Evolutionary conservation across 805 yeast genomes (phyloP), one percentile per base, ranked within the genome.

Genomic region (Candida maesae): DNA sequence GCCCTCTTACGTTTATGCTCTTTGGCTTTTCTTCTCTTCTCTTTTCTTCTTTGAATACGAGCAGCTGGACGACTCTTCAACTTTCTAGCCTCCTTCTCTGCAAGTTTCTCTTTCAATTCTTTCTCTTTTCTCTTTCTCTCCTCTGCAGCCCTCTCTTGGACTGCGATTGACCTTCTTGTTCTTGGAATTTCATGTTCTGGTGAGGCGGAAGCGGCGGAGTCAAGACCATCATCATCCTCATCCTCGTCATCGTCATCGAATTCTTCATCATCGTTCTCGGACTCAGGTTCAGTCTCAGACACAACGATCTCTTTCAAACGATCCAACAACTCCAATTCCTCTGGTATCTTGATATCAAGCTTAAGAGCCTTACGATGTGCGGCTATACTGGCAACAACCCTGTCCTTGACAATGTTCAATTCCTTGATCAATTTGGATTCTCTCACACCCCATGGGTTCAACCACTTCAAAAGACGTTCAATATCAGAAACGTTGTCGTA

Each of bases 361-460:
- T 67, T 68, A 38, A 81, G 58, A 3, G 82, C 77, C 43, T 71
- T 72, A 20, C 74, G 66, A 44, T 95, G 71, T 1, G 86, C 73
- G 10, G 60, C 66, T 50, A 85, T 75, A 50, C 88, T 76, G 11
- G 69, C 61, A 25, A 58, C 57, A 18, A 84, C 69, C 14, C 74
- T 71, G 10, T 76, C 82, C 47, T 74, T 72, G 18, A 79, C 69
- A 4, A 64, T 60, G 7, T 63, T 56, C 32, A 86, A 58, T 51
- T 84, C 95, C 50, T 81, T 82, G 29, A 76, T 65, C 35, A 90
- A 68, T 27, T 65, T 69, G 14, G 78, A 70, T 55, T 89, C 97
- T 34, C 95, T 66, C 38, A 65, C 67, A 3, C 96, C 96, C 73
- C 81, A 78, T 4, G 76, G 79, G 50, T 83, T 80, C 36, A 89